phyloP scores from a whole-genome alignment of 768 basidiomycete species.

The Lyophyllum shimeji region DNA sequence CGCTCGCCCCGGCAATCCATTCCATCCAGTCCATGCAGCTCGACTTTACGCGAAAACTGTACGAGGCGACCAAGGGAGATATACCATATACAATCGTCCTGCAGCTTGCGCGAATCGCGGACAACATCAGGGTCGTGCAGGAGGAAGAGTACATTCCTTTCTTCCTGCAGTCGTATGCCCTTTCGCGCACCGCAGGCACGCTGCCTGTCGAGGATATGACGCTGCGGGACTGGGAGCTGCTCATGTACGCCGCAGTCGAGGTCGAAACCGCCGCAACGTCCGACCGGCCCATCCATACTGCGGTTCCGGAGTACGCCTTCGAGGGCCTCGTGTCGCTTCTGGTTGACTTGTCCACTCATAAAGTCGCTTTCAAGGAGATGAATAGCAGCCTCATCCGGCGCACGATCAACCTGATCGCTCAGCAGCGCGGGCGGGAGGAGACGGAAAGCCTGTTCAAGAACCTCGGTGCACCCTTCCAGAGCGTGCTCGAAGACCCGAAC shows the following conservation, averaged over 20 bases:
- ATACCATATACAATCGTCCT: slow-evolving; percentile 29
- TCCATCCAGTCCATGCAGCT: slow-evolving; percentile 19
- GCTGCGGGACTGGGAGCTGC: slow-evolving; percentile 42
- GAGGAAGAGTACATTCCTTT: slow-evolving; percentile 33
- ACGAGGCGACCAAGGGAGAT: slow-evolving; percentile 13
- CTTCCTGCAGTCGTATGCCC: slow-evolving; percentile 46
- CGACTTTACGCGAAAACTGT: slow-evolving; percentile 24
- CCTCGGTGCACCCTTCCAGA: slow-evolving; percentile 31
- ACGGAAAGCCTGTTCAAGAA: slow-evolving; percentile 24
- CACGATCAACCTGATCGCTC: slow-evolving; percentile 25
- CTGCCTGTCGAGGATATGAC: slow-evolving; percentile 30
- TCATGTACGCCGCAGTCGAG: slow-evolving; percentile 42
- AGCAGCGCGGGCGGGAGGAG: slow-evolving; percentile 23
- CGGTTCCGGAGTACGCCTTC: slow-evolving; percentile 31
- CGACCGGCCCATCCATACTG: slow-evolving; percentile 20
- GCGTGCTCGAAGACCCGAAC: slow-evolving; percentile 22
- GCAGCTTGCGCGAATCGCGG: slow-evolving; percentile 33
- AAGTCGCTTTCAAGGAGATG: slow-evolving; percentile 30
- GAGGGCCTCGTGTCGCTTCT: slow-evolving; percentile 42
- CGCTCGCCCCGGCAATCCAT: slow-evolving; percentile 2
- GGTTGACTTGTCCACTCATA: slow-evolving; percentile 33
- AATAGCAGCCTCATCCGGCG: slow-evolving; percentile 22
- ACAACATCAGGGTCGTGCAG: slow-evolving; percentile 30
- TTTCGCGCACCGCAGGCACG: slow-evolving; percentile 27
- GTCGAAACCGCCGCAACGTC: slow-evolving; percentile 31